Evolutionary conservation across 345 rosid species (phyloP), one percentile per base, ranked within the genome.

Genomic region (Adansonia digitata): DNA sequence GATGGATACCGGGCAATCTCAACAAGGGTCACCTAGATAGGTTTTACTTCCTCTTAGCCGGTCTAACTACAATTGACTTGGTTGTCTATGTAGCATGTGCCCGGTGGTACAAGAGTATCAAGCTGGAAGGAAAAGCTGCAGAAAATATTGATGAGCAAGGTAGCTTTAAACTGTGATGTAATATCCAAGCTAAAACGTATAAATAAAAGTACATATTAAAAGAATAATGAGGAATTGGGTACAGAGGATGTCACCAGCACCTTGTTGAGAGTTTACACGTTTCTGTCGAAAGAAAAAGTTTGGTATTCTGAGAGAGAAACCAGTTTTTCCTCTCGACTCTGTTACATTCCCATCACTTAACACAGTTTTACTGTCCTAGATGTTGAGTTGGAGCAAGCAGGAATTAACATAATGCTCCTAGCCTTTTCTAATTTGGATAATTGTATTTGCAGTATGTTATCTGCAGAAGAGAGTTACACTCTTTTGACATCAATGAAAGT

Each of bases 1-100:
- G 98, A 75, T 96, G 99, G 99, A 90, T 96, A 45, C 97, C 99
- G 0, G 88, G 97, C 72, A 93, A 96, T 74, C 93, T 96, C 43
- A 96, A 96, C 93, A 88, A 74, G 81, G 99, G 99, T 74, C 99
- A 93, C 79, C 86, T 95, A 10, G 99, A 95, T 74, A 79, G 98
- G 79, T 95, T 95, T 74, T 95, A 87, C 84, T 96, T 96, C 89
- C 91, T 96, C 40, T 78, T 96, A 48, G 98, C 99, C 24, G 90
- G 77, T 11, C 80, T 96, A 59, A 96, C 97, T 4, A 74, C 84
- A 17, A 22, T 85, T 12, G 97, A 96, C 84, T 74, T 96, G 34
- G 82, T 79, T 49, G 80, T 92, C 69, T 93, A 92, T 74, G 59
- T 91, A 27, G 84, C 78, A 24, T 91, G 95, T 82, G 99, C 99